Conservation (phyloP, 2,329 filamentous ascomycete species). For the Aureobasidium sp. region DNA sequence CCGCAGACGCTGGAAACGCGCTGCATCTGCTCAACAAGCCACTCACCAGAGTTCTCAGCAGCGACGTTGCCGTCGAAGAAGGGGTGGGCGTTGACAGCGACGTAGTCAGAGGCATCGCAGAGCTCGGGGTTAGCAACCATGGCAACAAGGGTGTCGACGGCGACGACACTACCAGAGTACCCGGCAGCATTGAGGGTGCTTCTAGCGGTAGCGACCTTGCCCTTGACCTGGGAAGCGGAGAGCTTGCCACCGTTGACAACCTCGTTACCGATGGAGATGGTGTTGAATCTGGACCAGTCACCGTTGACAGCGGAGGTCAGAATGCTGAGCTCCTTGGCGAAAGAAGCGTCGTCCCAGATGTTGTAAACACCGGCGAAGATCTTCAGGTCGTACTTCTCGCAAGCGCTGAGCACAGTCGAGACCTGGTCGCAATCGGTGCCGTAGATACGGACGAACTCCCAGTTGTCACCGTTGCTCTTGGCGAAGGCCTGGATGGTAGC, state of each 20-base stretch:
- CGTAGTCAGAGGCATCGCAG: slow-evolving; percentile 68
- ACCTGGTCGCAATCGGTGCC: slow-evolving; percentile 74
- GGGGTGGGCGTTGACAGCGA: slow-evolving; percentile 73
- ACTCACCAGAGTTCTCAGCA: slow-evolving; percentile 58
- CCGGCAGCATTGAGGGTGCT: slow-evolving; percentile 53
- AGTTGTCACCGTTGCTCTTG: slow-evolving; percentile 43
- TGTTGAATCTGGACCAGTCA: slow-evolving; percentile 63
- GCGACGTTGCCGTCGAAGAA: slow-evolving; percentile 66
- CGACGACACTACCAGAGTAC: slow-evolving; percentile 66
- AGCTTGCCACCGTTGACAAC: slow-evolving; percentile 53
- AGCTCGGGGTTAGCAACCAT: slow-evolving; percentile 62
- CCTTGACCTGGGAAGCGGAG: slow-evolving; percentile 47
- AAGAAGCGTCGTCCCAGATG: slow-evolving; percentile 39
- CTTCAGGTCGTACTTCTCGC: slow-evolving; percentile 57
- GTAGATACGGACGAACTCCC: slow-evolving; percentile 66
- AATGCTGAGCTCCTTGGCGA: slow-evolving; percentile 51
- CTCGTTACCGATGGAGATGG: slow-evolving; percentile 75
- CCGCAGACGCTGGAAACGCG: slow-evolving; percentile 43
- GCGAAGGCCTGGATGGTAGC: slow-evolving; percentile 32
- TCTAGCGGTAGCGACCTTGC: slow-evolving; percentile 53
- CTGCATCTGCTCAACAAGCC: slow-evolving; percentile 52
- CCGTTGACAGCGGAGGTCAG: slow-evolving; percentile 54
- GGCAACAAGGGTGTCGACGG: slow-evolving; percentile 71
- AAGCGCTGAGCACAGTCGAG: slow-evolving; percentile 53
- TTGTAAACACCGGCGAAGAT: slow-evolving; percentile 71